Conservation (phyloP, 352 stramenopile genomes). For the Phytophthora pinifolia region DNA sequence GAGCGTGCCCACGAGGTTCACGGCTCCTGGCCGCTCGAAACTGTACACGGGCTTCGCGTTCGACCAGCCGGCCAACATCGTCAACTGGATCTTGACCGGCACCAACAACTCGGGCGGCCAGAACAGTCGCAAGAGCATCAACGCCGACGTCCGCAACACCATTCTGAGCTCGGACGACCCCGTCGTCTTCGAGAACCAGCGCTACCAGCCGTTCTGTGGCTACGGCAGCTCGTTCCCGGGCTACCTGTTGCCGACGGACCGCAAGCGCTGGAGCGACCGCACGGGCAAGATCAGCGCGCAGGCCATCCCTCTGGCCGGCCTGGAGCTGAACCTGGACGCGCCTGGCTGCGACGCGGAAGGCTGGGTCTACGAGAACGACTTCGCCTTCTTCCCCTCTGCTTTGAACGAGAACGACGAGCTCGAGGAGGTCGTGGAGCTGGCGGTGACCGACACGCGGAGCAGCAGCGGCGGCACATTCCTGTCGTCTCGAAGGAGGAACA, state of each 20-base stretch:
- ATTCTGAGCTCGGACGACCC: slow-evolving; percentile 76
- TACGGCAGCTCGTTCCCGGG: slow-evolving; percentile 83
- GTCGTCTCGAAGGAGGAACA: slow-evolving; percentile 31
- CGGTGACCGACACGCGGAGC: slow-evolving; percentile 11
- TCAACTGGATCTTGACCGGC: slow-evolving; percentile 73
- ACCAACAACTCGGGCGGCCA: slow-evolving; percentile 39
- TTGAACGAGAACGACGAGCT: slow-evolving; percentile 27
- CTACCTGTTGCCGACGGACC: slow-evolving; percentile 78
- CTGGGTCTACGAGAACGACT: slow-evolving; percentile 87
- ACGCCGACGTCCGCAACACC: slow-evolving; percentile 56
- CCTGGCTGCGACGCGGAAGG: slow-evolving; percentile 73
- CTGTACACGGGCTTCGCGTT: slow-evolving; percentile 86
- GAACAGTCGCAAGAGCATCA: slow-evolving; percentile 57
- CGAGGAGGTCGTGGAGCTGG: slow-evolving; percentile 28
- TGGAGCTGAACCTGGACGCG: slow-evolving; percentile 64
- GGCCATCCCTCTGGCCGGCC: slow-evolving; percentile 61
- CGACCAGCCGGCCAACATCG: slow-evolving; percentile 69
- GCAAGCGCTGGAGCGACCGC: slow-evolving; percentile 82
- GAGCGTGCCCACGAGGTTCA: slow-evolving; percentile 44
- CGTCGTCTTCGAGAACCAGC: slow-evolving; percentile 86
- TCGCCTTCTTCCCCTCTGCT: slow-evolving; percentile 74
- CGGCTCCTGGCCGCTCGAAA: slow-evolving; percentile 37
- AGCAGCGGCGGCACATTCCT: slow-evolving; percentile 30
- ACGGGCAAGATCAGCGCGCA: slow-evolving; percentile 75
- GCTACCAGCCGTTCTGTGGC: slow-evolving; percentile 84